Conservation (phyloP, 768 basidiomycete species). For the Tephrocybe sp. region DNA sequence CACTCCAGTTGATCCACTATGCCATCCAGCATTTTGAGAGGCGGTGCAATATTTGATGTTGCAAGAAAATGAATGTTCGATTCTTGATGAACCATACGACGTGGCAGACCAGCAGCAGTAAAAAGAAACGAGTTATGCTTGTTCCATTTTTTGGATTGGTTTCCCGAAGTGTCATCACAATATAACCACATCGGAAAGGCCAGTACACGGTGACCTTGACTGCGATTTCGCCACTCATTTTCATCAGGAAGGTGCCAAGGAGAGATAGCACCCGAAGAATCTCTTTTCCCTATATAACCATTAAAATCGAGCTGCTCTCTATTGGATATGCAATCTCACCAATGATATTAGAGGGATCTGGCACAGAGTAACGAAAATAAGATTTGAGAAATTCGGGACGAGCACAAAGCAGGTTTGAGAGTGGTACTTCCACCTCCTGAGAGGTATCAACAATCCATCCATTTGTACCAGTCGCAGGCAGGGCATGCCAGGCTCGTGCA, state of each 20-base stretch:
- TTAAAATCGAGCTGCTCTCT: too few species aligned
- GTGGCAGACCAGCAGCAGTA: conserved; percentile 26
- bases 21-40: conserved; percentile 32
- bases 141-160: conserved; percentile 35
- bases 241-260: neutral
- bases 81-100: conserved; percentile 17
- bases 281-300: too few species aligned
- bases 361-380: neutral
- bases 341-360: too few species aligned
- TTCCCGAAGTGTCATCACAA: conserved; percentile 24
- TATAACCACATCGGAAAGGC: conserved; percentile 7
- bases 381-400: neutral
- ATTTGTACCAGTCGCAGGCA: too few species aligned
- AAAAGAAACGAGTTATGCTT: conserved; percentile 31
- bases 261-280: neutral
- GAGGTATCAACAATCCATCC: too few species aligned
- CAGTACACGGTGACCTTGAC: neutral
- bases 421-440: neutral
- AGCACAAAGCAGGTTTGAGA: neutral
- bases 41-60: conserved; percentile 30
- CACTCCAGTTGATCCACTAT: conserved; percentile 24
- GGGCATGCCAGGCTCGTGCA: too few species aligned
- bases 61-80: conserved; percentile 30
- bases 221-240: neutral
- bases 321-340: too few species aligned